Conservation (phyloP, 441 rosid genomes). For the Pelargonium cotyledonis region DNA sequence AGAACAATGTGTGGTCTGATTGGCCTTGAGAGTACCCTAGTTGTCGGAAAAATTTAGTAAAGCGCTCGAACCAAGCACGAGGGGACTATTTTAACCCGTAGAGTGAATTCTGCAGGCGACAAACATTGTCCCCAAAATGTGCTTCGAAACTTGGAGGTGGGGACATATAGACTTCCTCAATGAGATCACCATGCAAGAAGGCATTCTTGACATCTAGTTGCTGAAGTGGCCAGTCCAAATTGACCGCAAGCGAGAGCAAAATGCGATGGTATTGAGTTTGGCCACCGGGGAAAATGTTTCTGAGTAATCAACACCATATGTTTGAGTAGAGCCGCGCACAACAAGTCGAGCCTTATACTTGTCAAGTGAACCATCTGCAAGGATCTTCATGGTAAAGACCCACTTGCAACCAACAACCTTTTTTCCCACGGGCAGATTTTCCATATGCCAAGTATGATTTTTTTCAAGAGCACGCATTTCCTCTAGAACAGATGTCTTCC, state of each 20-base stretch:
- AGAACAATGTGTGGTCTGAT: conserved; percentile 5
- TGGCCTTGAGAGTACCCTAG: not conserved
- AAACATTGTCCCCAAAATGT: not conserved
- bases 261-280: conserved; percentile 7
- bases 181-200: not conserved
- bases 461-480: not conserved
- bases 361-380: not conserved
- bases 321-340: not conserved
- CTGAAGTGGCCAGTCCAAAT: conserved; percentile 3
- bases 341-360: not conserved
- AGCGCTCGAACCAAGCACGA: conserved; percentile 9
- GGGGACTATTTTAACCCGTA: conserved; percentile 13
- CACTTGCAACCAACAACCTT: not conserved
- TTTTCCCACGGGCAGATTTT: not conserved
- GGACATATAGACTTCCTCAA: conserved; percentile 5
- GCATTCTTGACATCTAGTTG: too few species aligned
- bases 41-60: not conserved
- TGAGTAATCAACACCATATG: conserved; percentile 9
- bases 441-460: not conserved
- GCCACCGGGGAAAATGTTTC: conserved; percentile 12
- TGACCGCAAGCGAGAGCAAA: conserved; percentile 4
- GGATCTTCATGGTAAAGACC: not conserved
- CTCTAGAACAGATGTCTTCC: not conserved
- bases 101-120: not conserved
- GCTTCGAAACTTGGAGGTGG: not conserved